phyloP scores from a whole-genome alignment of 2,329 filamentous ascomycete species.

The Alternaria sp. region DNA sequence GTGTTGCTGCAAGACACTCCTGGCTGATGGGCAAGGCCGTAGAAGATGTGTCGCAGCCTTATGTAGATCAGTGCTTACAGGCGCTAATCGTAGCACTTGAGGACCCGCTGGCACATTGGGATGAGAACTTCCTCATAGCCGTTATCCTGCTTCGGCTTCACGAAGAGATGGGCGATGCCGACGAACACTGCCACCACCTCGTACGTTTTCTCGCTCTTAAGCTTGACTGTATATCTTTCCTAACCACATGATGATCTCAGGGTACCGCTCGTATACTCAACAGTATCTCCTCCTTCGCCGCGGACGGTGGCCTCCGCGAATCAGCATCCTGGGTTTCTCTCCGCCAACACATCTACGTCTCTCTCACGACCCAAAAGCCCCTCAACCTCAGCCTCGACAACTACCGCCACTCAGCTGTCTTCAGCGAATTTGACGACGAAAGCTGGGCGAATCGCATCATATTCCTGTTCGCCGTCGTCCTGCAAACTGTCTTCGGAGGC shows the following conservation, averaged over 20 bases:
- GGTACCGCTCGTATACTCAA: conserved; percentile 49
- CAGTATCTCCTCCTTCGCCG: conserved; percentile 46
- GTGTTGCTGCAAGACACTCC: conserved; percentile 55
- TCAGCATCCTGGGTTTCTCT: conserved; percentile 52
- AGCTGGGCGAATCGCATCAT: conserved; percentile 43
- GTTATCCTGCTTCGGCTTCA: conserved; percentile 59
- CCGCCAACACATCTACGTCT: conserved; percentile 51
- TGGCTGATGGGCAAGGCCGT: conserved; percentile 46
- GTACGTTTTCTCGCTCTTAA: conserved; percentile 7
- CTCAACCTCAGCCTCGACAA: conserved; percentile 40
- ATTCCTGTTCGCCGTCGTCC: conserved; percentile 38
- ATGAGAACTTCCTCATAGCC: conserved; percentile 56
- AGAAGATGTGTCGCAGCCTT: conserved; percentile 54
- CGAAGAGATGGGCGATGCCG: conserved; percentile 53
- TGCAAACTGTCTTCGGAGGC: conserved; percentile 35
- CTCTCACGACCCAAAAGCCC: conserved; percentile 43
- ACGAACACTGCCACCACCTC: conserved; percentile 50
- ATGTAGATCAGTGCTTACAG: conserved; percentile 56
- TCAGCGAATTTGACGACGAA: conserved; percentile 39
- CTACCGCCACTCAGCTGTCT: conserved; percentile 37
- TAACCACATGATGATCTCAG: neutral
- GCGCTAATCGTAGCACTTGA: conserved; percentile 55
- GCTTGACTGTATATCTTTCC: neutral
- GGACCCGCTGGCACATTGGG: conserved; percentile 51
- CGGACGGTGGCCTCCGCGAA: conserved; percentile 50